Conservation (phyloP, 139 green algal species). For the Mesotaenium endlicherianum region DNA sequence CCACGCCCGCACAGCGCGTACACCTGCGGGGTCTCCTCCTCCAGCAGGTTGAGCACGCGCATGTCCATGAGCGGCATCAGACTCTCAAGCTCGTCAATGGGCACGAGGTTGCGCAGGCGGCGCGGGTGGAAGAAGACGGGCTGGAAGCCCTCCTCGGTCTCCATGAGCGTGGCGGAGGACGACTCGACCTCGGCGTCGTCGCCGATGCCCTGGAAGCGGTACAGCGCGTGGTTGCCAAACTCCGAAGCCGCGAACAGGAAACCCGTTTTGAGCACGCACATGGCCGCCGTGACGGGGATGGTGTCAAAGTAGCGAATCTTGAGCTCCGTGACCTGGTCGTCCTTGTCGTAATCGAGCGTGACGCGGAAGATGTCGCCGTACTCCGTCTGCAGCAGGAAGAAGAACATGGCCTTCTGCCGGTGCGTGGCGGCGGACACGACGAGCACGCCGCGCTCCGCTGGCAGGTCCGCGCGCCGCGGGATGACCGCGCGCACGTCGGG, state of each 20-base stretch:
- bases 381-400: conserved; percentile 94
- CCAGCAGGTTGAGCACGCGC: conserved; percentile 72
- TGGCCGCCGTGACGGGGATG: conserved; percentile 74
- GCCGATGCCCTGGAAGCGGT: conserved; percentile 93
- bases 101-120: conserved; percentile 80
- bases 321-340: conserved; percentile 80
- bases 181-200: conserved; percentile 89
- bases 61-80: conserved; percentile 88
- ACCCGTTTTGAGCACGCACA: conserved; percentile 90
- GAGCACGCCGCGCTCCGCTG: conserved; percentile 81
- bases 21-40: conserved; percentile 86
- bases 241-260: conserved; percentile 96
- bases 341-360: conserved; percentile 49
- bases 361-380: conserved; percentile 94
- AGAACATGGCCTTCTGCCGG: conserved; percentile 87
- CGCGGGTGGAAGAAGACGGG: conserved; percentile 86
- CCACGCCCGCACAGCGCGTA: conserved; percentile 83
- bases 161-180: conserved; percentile 64
- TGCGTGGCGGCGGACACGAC: conserved; percentile 79
- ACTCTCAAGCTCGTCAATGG: conserved; percentile 83
- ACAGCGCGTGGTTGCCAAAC: conserved; percentile 94
- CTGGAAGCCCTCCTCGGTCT: conserved; percentile 85
- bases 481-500: conserved; percentile 84
- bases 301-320: conserved; percentile 98
- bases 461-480: conserved; percentile 78